Base-by-base conservation (phyloP, 2,329 filamentous ascomycete genomes). In the Pestalotiopsis sp. region DNA sequence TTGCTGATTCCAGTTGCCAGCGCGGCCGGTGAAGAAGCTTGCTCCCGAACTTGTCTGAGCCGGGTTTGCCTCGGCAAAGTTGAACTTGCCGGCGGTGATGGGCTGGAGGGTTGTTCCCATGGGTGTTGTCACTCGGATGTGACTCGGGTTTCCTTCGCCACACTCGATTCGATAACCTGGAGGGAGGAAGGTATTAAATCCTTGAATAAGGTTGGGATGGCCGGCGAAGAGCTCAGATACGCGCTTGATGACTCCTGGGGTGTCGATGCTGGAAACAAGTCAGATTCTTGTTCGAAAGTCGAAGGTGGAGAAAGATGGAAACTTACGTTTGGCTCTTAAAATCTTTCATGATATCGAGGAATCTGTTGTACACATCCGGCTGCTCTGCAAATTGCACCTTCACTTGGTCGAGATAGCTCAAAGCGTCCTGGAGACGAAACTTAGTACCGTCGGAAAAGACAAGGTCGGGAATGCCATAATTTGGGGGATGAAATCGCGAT, bases 291-390 rank as follows among this genome's bases (percentile, higher is more conserved):
- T 1, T 59, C 31, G 31, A 36, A 36, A 36, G 23, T 57, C 14
- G 31, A 14, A 59, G 62, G 9, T 40, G 58, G 63, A 49, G 17
- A 25, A 20, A 23, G 23, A 67, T 65, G 20, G 12, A 31, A 41
- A 87, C 92, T 83, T 85, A 95, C 89, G 95, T 94, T 82, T 97
- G 95, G 75, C 94, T 97, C 82, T 99, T 99, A 80, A 99, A 99
- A 75, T 99, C 96, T 78, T 99, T 99, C 96, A 99, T 99, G 63
- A 99, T 99, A 75, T 99, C 96, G 60, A 99, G 83, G 75, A 99
- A 98, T 49, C 93, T 88, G 77, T 98, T 98, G 77, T 99, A 99
- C 0, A 99, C 96, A 80, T 98, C 95, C 4, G 96, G 95, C 73
- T 98, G 94, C 72, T 98, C 95, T 70, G 94, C 93, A 75, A 99